phyloP scores from a whole-genome alignment of 805 yeast genomes.

The Ogataea polymorpha region DNA sequence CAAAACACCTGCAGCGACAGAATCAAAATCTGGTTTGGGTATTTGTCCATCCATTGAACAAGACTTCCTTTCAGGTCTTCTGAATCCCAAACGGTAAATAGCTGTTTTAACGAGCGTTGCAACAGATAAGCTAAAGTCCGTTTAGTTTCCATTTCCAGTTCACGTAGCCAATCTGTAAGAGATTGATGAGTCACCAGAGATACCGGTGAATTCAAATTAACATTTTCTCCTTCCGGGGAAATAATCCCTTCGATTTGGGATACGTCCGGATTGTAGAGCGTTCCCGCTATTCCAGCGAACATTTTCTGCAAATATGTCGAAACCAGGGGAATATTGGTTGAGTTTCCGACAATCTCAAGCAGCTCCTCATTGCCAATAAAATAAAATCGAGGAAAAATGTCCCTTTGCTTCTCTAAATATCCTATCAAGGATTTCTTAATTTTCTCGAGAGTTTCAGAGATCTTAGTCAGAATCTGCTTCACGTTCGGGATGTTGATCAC shows the following conservation, averaged over 20 bases:
- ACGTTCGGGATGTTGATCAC: slow-evolving; percentile 49
- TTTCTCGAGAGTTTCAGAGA: slow-evolving; percentile 52
- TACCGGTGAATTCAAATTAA: slow-evolving; percentile 44
- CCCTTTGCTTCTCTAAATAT: slow-evolving; percentile 77
- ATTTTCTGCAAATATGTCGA: slow-evolving; percentile 65
- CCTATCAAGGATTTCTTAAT: slow-evolving; percentile 68
- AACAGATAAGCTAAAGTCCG: slow-evolving; percentile 42
- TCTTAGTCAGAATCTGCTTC: slow-evolving; percentile 42
- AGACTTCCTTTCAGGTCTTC: slow-evolving; percentile 15
- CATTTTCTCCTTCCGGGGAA: slow-evolving; percentile 66
- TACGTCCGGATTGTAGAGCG: slow-evolving; percentile 34
- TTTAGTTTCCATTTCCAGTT: slow-evolving; percentile 54
- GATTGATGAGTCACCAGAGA: slow-evolving; percentile 39
- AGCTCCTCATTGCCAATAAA: slow-evolving; percentile 91
- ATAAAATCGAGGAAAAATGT: slow-evolving; percentile 73
- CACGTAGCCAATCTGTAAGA: slow-evolving; percentile 60
- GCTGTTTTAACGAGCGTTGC: slow-evolving; percentile 31
- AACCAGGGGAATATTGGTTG: slow-evolving; percentile 42
- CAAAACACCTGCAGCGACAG: slow-evolving; percentile 57
- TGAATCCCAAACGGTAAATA: slow-evolving; percentile 13
- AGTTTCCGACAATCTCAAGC: slow-evolving; percentile 74
- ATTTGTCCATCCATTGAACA: slow-evolving; percentile 34
- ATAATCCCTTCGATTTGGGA: slow-evolving; percentile 37
- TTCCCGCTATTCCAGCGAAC: slow-evolving; percentile 59
- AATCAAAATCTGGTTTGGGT: slow-evolving; percentile 56